A percentile compares a stretch with the other conserved stretches of the same genome.
Conservation (phyloP, 208 protist genomes). For the Polymyxa betae region DNA sequence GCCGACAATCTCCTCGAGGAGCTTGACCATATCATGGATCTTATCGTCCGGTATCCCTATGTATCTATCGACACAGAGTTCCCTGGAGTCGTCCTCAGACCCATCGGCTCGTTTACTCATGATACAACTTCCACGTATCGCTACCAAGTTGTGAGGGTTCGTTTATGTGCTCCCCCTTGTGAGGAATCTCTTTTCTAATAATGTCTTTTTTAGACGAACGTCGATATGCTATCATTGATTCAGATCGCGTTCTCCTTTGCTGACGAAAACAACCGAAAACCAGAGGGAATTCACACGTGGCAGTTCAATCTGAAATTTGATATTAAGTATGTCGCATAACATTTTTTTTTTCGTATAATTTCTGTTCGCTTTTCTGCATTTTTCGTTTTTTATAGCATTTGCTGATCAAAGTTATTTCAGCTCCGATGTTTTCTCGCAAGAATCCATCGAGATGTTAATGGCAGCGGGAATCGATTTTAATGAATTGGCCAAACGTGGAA, state of each 20-base stretch:
- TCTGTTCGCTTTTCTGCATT: too few species aligned
- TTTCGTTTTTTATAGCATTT: not conserved
- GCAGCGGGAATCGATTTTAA: constrained; percentile 93
- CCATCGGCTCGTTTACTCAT: constrained; percentile 7
- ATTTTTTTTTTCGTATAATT: too few species aligned
- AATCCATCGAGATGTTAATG: constrained; percentile 92
- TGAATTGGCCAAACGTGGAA: constrained; percentile 61
- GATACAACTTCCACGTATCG: not conserved
- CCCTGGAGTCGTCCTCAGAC: constrained; percentile 87
- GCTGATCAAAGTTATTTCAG: not conserved
- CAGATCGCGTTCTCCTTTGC: constrained; percentile 96
- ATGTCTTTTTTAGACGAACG: constrained; percentile 86
- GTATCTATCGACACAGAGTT: constrained; percentile 98
- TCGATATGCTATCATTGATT: constrained; percentile 98
- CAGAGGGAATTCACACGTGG: constrained; percentile 90
- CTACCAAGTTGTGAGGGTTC: constrained; percentile 7
- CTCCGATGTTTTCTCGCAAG: constrained; percentile 92
- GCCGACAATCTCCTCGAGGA: constrained; percentile 92
- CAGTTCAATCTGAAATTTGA: constrained; percentile 99
- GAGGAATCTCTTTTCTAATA: not conserved
- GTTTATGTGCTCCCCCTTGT: not conserved
- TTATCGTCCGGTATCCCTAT: constrained; percentile 92
- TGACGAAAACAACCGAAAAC: constrained; percentile 92
- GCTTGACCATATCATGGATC: constrained; percentile 87
- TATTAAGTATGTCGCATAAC: constrained; percentile 85